phyloP scores from a whole-genome alignment of 257 asterid genomes.

The Solanum lignicaule region DNA sequence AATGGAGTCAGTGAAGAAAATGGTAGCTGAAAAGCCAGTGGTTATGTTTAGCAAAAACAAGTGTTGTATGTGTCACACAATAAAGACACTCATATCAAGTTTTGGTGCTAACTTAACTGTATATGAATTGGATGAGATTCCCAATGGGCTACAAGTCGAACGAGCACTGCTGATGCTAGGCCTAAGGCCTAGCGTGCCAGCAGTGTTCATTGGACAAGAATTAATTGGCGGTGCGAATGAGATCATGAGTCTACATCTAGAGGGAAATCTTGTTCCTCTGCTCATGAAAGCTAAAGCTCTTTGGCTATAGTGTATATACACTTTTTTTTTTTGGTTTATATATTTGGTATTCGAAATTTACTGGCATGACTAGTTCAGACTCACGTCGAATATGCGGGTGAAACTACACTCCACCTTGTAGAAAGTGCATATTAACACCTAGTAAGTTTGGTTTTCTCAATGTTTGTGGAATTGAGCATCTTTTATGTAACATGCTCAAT shows the following conservation, averaged over 20 bases:
- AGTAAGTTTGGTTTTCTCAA: not conserved
- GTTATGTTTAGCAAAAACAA: slow-evolving; percentile 66
- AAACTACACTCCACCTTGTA: not conserved
- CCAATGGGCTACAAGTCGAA: slow-evolving; percentile 51
- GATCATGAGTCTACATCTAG: slow-evolving; percentile 74
- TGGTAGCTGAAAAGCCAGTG: slow-evolving; percentile 54
- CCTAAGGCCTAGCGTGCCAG: slow-evolving; percentile 35
- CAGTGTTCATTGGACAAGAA: slow-evolving; percentile 53
- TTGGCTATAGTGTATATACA: slow-evolving; percentile 20
- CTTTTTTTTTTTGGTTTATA: not conserved
- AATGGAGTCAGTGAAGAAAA: slow-evolving; percentile 44
- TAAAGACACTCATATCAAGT: slow-evolving; percentile 47
- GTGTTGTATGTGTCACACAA: slow-evolving; percentile 66
- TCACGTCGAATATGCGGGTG: not conserved
- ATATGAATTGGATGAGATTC: slow-evolving; percentile 51
- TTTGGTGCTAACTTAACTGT: slow-evolving; percentile 60
- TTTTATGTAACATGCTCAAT: not conserved
- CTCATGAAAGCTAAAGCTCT: slow-evolving; percentile 77
- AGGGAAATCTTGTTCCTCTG: slow-evolving; percentile 49
- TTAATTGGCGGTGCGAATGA: slow-evolving; percentile 64
- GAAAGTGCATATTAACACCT: not conserved
- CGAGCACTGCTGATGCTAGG: slow-evolving; percentile 30
- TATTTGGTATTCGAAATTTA: not conserved
- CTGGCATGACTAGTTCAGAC: not conserved
- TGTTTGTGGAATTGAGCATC: not conserved